Base-by-base conservation (phyloP, 2,329 filamentous ascomycete species). In the Fusarium cyanostomum region DNA sequence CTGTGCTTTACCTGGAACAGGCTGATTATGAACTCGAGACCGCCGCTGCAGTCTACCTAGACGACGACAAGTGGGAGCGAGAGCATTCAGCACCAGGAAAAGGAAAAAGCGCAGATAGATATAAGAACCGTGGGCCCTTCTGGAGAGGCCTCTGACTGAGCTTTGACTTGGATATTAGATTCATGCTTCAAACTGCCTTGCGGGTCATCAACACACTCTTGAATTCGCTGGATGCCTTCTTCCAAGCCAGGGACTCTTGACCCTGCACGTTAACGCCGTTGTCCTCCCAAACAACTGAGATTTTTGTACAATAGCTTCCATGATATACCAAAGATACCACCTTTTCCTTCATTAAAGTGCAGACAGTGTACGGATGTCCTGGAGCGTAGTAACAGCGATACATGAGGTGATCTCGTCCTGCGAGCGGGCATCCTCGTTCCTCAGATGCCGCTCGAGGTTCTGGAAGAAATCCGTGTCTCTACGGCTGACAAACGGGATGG, bases 401-500 rank as follows among this genome's bases (percentile, higher is more conserved):
- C 72, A 97, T 96, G 41, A 99, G 82, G 77, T 99, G 95, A 75
- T 99, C 96, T 66, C 96, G 86, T 37, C 95, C 96, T 16, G 92
- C 92, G 42, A 99, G 80, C 8, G 94, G 94, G 94, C 85, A 72
- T 97, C 94, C 73, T 97, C 92, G 11, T 86, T 87, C 43, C 94
- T 86, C 74, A 99, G 84, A 72, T 96, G 92, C 73, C 91, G 89
- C 79, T 99, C 95, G 21, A 99, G 83, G 60, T 87, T 92, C 76
- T 97, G 94, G 86, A 99, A 99, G 79, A 99, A 98, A 76, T 98
- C 95, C 45, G 96, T 92, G 71, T 98, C 94, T 73, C 98, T 94
- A 33, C 96, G 90, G 62, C 89, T 90, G 42, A 93, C 82, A 73
- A 99, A 98, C 0, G 96, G 95, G 42, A 99, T 90, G 43, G 99